Evolutionary conservation across 2,329 filamentous ascomycete species (phyloP), one percentile per base, ranked within the genome.

Genomic region (Pestalotiopsis sp.): DNA sequence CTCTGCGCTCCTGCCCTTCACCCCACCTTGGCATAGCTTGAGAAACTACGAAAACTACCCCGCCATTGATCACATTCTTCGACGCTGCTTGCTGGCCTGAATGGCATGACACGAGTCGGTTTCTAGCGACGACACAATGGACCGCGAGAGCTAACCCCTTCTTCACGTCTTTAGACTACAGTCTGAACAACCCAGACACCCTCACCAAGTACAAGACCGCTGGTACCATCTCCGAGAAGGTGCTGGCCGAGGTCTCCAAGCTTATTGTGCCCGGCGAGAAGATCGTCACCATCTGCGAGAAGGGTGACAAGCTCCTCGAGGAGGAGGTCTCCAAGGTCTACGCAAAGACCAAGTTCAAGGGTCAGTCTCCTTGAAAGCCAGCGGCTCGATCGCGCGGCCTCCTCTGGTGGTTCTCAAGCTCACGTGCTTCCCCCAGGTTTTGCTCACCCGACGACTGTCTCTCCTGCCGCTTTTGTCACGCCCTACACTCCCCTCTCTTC

Each of bases 161-260:
- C 48, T 65, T 7, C 24, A 20, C 35, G n/a, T 65, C 22, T 60
- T n/a, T 75, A 97, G 93, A 97, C 81, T 94, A 97, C 85, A 88
- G 92, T 74, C 89, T 98, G 81, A 93, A 90, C 82, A 96, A 97
- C 86, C 93, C 93, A 70, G 93, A 97, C 81, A 98, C 94, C 76
- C 88, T 99, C 76, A 98, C 96, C 84, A 99, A 98, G 88, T 98
- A 98, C 89, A 98, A 97, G 91, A 94, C 92, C 73, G 96, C 96
- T 68, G 95, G 93, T 71, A 88, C 92, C 80, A 98, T 99, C 83
- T 96, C 95, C 64, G 93, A 98, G 81, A 97, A 95, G 85, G 95
- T 97, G 74, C 89, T 99, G 74, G 93, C 94, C 76, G 91, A 92
- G 75, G 95, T 99, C 73, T 84, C 87, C 69, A 85, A 88, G 80